Conservation (phyloP, 1,139 yeast genomes). For the Candida frijolesensis region DNA sequence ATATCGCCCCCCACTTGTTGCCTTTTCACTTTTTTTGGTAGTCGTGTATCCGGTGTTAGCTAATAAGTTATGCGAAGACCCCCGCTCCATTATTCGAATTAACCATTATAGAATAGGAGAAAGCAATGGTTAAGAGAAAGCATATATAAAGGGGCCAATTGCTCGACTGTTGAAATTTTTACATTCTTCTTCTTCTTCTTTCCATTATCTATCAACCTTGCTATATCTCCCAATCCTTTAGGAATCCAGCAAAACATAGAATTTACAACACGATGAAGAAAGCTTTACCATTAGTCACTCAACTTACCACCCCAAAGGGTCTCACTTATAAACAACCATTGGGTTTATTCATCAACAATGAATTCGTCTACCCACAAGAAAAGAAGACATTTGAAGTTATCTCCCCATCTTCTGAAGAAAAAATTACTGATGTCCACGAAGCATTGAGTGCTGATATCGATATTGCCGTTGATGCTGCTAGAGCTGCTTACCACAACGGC, state of each 20-base stretch:
- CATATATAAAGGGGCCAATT: not conserved
- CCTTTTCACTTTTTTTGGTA: not conserved
- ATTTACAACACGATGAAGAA: conserved; percentile 1
- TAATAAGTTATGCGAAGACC: not conserved
- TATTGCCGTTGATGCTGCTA: conserved; percentile 78
- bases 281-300: conserved; percentile 45
- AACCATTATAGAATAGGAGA: not conserved
- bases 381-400: conserved; percentile 64
- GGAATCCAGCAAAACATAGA: not conserved
- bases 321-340: conserved; percentile 28
- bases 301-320: conserved; percentile 65
- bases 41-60: conserved; percentile 1
- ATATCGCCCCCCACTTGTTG: not conserved
- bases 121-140: not conserved
- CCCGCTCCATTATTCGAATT: not conserved
- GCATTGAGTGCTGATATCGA: conserved; percentile 75
- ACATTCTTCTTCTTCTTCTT: not conserved
- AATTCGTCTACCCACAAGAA: conserved; percentile 32
- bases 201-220: not conserved
- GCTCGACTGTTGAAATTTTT: not conserved
- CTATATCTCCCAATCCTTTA: too few species aligned
- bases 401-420: conserved; percentile 70
- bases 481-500: conserved; percentile 53
- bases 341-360: conserved; percentile 77
- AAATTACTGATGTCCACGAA: conserved; percentile 64